Conservation (phyloP, 495 filamentous ascomycete genomes). For the Copromyces sp. region DNA sequence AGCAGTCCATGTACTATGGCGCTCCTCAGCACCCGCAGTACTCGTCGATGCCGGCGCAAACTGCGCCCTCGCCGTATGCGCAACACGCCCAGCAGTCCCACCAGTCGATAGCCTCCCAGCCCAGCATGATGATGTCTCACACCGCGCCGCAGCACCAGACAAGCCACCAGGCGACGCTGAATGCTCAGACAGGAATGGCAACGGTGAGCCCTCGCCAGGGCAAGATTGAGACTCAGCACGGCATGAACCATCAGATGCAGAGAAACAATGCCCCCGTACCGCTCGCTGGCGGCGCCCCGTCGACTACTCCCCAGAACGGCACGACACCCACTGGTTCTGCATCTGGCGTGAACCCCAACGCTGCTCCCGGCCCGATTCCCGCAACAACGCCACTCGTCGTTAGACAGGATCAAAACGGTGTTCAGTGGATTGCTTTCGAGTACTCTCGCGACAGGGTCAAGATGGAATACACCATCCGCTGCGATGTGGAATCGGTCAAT, state of each 20-base stretch:
- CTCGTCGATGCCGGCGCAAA: conserved; percentile 54
- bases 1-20: conserved; percentile 65
- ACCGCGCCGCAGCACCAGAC: conserved; percentile 39
- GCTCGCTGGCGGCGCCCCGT: conserved; percentile 25
- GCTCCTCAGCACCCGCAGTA: conserved; percentile 50
- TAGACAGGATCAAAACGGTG: conserved; percentile 88
- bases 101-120: conserved; percentile 45
- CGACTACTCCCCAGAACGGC: conserved; percentile 38
- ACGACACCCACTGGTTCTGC: conserved; percentile 36
- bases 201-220: conserved; percentile 50
- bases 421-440: conserved; percentile 98
- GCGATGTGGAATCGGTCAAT: conserved; percentile 93
- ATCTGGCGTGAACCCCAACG: conserved; percentile 65
- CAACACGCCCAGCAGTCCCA: conserved; percentile 64
- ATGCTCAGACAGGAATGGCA: conserved; percentile 38
- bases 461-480: conserved; percentile 98
- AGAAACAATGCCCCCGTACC: conserved; percentile 45
- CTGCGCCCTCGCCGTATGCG: conserved; percentile 63
- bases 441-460: conserved; percentile 96
- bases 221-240: conserved; percentile 48
- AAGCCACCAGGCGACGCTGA: conserved; percentile 35
- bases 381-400: conserved; percentile 93
- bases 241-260: conserved; percentile 44
- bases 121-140: conserved; percentile 51
- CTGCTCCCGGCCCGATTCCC: conserved; percentile 96